phyloP scores from a whole-genome alignment of 768 basidiomycete species.

The Tephrocybe rancida region DNA sequence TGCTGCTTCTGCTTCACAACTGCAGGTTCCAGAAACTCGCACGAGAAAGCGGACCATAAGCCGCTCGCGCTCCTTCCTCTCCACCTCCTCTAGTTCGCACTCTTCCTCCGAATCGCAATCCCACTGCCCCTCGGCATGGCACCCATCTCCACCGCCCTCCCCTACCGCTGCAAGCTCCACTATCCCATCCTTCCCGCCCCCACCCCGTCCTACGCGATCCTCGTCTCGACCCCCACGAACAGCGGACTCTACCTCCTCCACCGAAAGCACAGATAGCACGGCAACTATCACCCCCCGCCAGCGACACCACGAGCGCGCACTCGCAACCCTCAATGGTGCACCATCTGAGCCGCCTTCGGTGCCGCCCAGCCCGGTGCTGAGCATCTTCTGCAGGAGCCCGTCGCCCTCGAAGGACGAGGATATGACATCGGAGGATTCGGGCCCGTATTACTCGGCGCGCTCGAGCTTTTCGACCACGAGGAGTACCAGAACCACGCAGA shows the following conservation, averaged over 20 bases:
- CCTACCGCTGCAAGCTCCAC: not conserved
- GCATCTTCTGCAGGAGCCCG: not conserved
- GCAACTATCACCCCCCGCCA: slow-evolving; percentile 7
- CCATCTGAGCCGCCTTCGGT: not conserved
- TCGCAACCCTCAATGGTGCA: slow-evolving; percentile 6
- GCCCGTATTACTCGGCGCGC: slow-evolving; percentile 13
- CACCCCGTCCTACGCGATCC: not conserved
- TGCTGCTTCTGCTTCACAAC: too few species aligned
- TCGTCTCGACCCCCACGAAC: slow-evolving; percentile 4
- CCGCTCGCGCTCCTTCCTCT: slow-evolving; percentile 1
- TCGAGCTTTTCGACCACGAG: slow-evolving; percentile 10
- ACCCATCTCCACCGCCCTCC: not conserved
- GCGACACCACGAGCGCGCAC: not conserved
- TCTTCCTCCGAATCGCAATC: not conserved
- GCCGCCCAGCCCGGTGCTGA: not conserved
- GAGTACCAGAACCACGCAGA: not conserved
- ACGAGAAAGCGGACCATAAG: too few species aligned
- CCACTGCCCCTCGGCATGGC: slow-evolving; percentile 12
- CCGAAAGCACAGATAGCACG: not conserved
- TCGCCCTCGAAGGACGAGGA: not conserved
- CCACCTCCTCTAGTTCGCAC: not conserved
- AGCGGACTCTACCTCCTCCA: slow-evolving; percentile 8
- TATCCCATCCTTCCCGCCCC: not conserved
- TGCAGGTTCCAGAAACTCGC: too few species aligned
- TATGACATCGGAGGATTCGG: slow-evolving; percentile 2